Conservation (phyloP, 2,329 filamentous ascomycete species). For the Xylariaceae sp. region DNA sequence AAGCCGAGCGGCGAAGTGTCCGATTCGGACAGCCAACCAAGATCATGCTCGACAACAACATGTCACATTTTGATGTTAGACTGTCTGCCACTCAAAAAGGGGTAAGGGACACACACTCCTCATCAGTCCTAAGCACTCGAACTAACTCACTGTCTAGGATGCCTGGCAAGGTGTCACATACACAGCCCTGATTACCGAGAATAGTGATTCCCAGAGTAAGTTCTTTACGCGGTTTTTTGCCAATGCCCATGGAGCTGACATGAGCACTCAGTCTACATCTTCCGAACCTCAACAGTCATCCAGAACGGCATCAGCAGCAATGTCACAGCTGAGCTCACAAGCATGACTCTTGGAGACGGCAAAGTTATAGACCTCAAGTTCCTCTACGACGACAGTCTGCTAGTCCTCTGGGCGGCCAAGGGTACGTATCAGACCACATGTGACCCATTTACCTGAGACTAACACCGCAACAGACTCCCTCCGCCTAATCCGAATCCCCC, state of each 20-base stretch:
- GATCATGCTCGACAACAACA: constrained; percentile 41
- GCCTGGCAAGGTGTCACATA: constrained; percentile 35
- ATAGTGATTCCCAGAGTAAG: constrained; percentile 35
- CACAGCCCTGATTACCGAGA: constrained; percentile 40
- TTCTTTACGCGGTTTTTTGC: background rate
- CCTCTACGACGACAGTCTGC: constrained; percentile 54
- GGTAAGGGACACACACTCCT: constrained; percentile 34
- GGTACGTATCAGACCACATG: constrained; percentile 29
- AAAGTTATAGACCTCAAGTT: constrained; percentile 62
- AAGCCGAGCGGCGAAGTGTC: constrained; percentile 63
- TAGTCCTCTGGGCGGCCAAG: constrained; percentile 49
- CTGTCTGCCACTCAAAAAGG: constrained; percentile 41
- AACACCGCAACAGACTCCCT: constrained; percentile 18
- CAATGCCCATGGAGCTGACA: background rate
- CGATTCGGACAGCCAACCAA: constrained; percentile 55
- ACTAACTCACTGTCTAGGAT: constrained; percentile 29
- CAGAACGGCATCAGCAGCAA: constrained; percentile 55
- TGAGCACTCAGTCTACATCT: constrained; percentile 48
- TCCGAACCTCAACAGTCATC: constrained; percentile 48
- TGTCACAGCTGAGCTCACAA: constrained; percentile 35
- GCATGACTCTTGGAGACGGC: constrained; percentile 39
- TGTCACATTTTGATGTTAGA: constrained; percentile 51
- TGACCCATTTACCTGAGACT: background rate
- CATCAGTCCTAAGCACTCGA: background rate
- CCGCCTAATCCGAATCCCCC: constrained; percentile 34